phyloP scores from a whole-genome alignment of 2,329 filamentous ascomycete species.

The Colletotrichum sp. region DNA sequence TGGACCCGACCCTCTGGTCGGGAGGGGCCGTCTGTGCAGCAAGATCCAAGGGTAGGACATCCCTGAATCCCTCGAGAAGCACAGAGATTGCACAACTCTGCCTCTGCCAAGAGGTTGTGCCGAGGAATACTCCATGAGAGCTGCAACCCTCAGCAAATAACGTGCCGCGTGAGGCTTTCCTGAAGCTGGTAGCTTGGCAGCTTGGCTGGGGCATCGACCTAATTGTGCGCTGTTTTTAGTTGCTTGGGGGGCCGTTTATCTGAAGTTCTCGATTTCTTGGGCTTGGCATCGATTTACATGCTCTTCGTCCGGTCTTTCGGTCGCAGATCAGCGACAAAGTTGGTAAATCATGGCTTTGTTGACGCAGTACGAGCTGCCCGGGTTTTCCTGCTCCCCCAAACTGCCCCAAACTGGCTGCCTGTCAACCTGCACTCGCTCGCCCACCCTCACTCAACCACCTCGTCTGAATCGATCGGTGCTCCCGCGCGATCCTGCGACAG shows the following conservation, averaged over 20 bases:
- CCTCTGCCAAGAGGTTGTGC: neutral
- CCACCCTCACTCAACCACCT: neutral
- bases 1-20: conserved; percentile 7
- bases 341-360: neutral
- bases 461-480: neutral
- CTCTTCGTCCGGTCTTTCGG: neutral
- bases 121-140: neutral
- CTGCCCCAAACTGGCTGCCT: neutral
- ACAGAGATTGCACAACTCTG: neutral
- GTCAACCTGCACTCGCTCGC: neutral
- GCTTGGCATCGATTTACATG: neutral
- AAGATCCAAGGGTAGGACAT: neutral
- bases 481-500: neutral
- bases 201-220: neutral
- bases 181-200: neutral
- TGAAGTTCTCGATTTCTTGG: neutral
- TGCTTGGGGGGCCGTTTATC: neutral
- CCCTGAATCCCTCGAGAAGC: neutral
- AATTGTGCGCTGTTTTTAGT: neutral
- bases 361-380: neutral
- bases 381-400: neutral
- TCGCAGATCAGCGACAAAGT: neutral
- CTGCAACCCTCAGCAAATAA: neutral
- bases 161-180: neutral
- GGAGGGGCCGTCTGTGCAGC: conserved; percentile 14